Evolutionary conservation across 2,329 filamentous ascomycete species (phyloP).

Genomic region (Didymella pinodella): DNA sequence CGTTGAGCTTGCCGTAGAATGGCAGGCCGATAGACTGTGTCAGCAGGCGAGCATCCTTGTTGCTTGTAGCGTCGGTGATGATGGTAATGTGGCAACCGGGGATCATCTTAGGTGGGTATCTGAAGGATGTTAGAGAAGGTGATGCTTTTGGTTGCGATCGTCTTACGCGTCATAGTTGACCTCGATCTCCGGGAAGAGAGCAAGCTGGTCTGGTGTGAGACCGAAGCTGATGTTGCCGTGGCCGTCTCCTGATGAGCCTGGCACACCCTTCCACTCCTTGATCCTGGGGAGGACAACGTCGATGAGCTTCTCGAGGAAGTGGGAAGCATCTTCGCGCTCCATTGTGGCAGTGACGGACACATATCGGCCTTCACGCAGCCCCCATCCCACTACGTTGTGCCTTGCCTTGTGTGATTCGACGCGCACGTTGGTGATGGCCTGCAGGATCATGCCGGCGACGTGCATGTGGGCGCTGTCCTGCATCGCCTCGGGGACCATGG

Average conservation of each 20-base stretch:
- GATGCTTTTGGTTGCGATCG: not conserved
- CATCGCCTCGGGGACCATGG: constrained; percentile 71
- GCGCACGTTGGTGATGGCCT: constrained; percentile 82
- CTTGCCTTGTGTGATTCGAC: constrained; percentile 74
- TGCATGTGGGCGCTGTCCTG: constrained; percentile 79
- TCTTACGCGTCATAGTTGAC: constrained; percentile 90
- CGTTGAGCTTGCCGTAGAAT: constrained; percentile 76
- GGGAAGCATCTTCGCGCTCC: constrained; percentile 79
- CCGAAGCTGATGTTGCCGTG: constrained; percentile 89
- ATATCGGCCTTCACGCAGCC: constrained; percentile 73
- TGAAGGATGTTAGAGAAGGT: constrained; percentile 38
- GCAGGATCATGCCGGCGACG: constrained; percentile 82
- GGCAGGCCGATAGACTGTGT: constrained; percentile 77
- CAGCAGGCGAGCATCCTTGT: constrained; percentile 83
- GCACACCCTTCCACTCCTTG: constrained; percentile 92
- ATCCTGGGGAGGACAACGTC: constrained; percentile 92
- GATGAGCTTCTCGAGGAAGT: constrained; percentile 89
- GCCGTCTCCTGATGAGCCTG: constrained; percentile 79
- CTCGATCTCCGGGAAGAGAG: constrained; percentile 91
- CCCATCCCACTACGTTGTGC: constrained; percentile 77
- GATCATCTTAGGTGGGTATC: constrained; percentile 76
- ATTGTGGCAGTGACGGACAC: constrained; percentile 81
- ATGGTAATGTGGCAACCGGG: constrained; percentile 85
- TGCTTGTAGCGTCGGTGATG: constrained; percentile 83
- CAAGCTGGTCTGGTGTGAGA: constrained; percentile 75